Percentiles rank a stretch among this genome's conserved stretches.
Conservation (phyloP, 2,329 filamentous ascomycete genomes). For the Aspergillus quadrilineatus region DNA sequence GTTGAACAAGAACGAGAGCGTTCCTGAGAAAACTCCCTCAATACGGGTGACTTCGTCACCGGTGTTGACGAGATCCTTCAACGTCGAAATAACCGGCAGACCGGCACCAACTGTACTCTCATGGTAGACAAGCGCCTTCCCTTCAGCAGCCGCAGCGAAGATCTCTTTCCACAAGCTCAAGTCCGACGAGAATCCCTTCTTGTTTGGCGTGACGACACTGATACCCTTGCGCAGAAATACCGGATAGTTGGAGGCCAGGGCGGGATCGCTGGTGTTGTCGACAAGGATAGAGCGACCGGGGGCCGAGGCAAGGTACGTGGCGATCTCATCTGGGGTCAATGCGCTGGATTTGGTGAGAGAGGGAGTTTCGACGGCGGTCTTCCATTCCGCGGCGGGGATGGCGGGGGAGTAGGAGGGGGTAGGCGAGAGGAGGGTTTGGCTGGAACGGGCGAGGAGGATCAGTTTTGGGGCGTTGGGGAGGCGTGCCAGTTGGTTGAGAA, state of each 20-base stretch:
- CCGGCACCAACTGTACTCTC: constrained; percentile 94
- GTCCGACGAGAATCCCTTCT: constrained; percentile 90
- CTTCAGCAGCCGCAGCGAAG: constrained; percentile 65
- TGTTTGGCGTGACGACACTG: constrained; percentile 94
- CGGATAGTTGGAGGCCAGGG: constrained; percentile 81
- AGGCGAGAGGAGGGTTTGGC: constrained; percentile 72
- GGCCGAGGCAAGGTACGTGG: constrained; percentile 73
- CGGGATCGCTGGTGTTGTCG: constrained; percentile 92
- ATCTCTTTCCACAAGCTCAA: constrained; percentile 84
- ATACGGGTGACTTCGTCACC: constrained; percentile 90
- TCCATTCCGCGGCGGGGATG: constrained; percentile 58
- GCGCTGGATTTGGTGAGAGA: constrained; percentile 51
- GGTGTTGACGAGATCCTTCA: constrained; percentile 91
- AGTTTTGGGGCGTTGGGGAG: constrained; percentile 71
- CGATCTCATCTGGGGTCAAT: constrained; percentile 67
- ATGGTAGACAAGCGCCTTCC: constrained; percentile 80
- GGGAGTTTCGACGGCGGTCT: constrained; percentile 60
- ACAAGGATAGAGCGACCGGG: constrained; percentile 79
- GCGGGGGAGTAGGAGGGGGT: constrained; percentile 66
- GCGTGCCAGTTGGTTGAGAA: constrained; percentile 76
- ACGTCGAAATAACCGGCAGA: constrained; percentile 85
- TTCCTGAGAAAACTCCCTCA: constrained; percentile 96
- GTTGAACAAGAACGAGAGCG: constrained; percentile 98
- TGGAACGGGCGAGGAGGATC: constrained; percentile 82
- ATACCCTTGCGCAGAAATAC: constrained; percentile 76